Percentiles rank a stretch among this genome's conserved stretches.
These are phyloP conservation scores for Aspergillus oerlinghausenensis DNA, from an alignment of 2,329 filamentous ascomycete genomes.

Conservation along the genomic window DNA sequence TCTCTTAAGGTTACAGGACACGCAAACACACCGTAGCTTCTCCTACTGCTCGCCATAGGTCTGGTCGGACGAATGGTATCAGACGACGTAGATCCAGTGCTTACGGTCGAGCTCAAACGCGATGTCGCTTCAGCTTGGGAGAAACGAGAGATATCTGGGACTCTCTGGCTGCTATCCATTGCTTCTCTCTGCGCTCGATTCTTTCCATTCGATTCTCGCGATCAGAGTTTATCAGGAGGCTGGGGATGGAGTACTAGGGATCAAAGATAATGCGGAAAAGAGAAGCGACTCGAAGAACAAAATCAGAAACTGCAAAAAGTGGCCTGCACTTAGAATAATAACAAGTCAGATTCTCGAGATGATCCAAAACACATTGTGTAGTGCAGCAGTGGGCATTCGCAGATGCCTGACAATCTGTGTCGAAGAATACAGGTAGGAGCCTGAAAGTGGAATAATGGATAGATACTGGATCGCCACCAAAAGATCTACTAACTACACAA, in stretches of 20 bases:
- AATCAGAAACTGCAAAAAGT: slow-evolving; percentile 8
- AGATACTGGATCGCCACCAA: not conserved
- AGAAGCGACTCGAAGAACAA: slow-evolving; percentile 5
- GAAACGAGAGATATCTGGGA: slow-evolving; percentile 6
- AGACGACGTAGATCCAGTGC: slow-evolving; percentile 10
- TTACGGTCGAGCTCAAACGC: slow-evolving; percentile 8
- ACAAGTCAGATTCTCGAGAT: slow-evolving; percentile 3
- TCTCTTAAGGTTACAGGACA: not conserved
- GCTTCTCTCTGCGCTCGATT: slow-evolving; percentile 1
- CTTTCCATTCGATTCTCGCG: slow-evolving; percentile 1
- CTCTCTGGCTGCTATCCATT: slow-evolving; percentile 16
- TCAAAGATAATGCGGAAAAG: slow-evolving; percentile 7
- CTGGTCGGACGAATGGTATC: slow-evolving; percentile 15
- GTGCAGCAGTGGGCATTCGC: not conserved
- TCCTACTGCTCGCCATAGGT: slow-evolving; percentile 13
- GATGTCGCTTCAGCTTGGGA: slow-evolving; percentile 7
- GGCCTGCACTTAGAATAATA: slow-evolving; percentile 15
- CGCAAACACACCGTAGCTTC: slow-evolving; percentile 26
- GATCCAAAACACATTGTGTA: not conserved
- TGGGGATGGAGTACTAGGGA: slow-evolving; percentile 1
- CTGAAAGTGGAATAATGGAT: not conserved
- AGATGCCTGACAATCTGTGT: not conserved
- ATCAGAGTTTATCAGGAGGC: not conserved
- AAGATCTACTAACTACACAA: not conserved
- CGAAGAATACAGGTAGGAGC: not conserved